Conservation (phyloP, 225 moss, liverwort and hornwort species). For the Polytrichum formosum region DNA sequence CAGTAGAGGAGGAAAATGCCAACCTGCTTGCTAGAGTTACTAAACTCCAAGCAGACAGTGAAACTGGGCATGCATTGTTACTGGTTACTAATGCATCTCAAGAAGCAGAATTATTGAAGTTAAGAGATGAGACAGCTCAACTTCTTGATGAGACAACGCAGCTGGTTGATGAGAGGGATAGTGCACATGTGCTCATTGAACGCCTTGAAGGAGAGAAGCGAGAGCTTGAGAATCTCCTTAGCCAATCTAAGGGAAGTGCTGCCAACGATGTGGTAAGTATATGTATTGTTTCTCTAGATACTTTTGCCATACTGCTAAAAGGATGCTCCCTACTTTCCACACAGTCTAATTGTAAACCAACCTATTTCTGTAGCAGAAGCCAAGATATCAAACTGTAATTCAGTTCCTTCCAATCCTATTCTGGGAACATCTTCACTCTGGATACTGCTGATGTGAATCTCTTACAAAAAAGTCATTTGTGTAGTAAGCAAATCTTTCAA, state of each 20-base stretch:
- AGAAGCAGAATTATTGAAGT: conserved; percentile 32
- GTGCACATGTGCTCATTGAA: conserved; percentile 12
- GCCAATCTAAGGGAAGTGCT: conserved; percentile 21
- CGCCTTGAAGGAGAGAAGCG: conserved; percentile 39
- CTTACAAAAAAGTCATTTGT: no score
- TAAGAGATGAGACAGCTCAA: conserved; percentile 28
- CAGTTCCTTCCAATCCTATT: no score
- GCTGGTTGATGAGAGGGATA: conserved; percentile 54
- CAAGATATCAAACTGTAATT: no score
- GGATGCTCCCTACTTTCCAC: neutral
- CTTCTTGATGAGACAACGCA: conserved; percentile 47
- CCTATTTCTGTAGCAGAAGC: no score
- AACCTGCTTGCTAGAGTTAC: conserved; percentile 26
- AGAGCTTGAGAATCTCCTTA: conserved; percentile 27
- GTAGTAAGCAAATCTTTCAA: no score
- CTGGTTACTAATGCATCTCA: conserved; percentile 29
- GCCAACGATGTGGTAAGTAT: conserved; percentile 29
- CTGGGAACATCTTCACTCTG: no score
- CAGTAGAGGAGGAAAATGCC: conserved; percentile 23
- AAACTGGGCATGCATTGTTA: conserved; percentile 31
- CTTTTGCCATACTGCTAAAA: no score
- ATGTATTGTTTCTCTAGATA: neutral
- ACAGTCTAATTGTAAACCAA: neutral
- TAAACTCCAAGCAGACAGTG: conserved; percentile 35
- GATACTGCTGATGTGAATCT: no score